These are phyloP conservation scores for Penicillium taxi DNA, from an alignment of 495 filamentous ascomycete genomes.

Conservation along the genomic window DNA sequence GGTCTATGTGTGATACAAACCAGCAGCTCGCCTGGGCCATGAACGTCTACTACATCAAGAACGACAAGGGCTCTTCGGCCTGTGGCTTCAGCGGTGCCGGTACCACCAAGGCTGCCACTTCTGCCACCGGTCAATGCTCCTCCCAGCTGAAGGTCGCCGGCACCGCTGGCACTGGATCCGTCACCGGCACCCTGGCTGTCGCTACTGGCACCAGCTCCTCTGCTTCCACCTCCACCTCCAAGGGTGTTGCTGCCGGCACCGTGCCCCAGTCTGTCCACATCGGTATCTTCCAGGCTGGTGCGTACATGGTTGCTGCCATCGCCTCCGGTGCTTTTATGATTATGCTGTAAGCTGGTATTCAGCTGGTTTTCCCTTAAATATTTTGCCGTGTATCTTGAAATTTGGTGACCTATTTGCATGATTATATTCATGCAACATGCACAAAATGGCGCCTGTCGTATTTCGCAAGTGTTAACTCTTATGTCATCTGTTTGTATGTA, in stretches of 20 bases:
- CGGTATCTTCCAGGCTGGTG: slow-evolving; percentile 57
- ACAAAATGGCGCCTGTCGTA: slow-evolving; percentile 7
- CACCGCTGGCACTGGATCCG: slow-evolving; percentile 58
- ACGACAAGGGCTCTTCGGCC: slow-evolving; percentile 31
- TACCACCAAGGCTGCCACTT: slow-evolving; percentile 35
- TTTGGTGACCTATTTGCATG: slow-evolving; percentile 2
- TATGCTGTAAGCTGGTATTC: slow-evolving; percentile 63
- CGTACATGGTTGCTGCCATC: slow-evolving; percentile 60
- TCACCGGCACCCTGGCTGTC: slow-evolving; percentile 35
- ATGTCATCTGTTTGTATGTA: slow-evolving; percentile 9
- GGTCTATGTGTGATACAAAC: slow-evolving; percentile 73
- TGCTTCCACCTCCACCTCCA: slow-evolving; percentile 31
- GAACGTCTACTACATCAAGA: slow-evolving; percentile 66
- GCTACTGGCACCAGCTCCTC: slow-evolving; percentile 37
- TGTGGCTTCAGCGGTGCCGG: slow-evolving; percentile 74
- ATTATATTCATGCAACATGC: slow-evolving; percentile 4
- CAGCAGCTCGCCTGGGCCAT: slow-evolving; percentile 79
- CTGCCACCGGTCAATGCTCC: slow-evolving; percentile 44
- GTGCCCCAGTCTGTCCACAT: slow-evolving; percentile 50
- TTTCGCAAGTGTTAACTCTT: slow-evolving; percentile 10
- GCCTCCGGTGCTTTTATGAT: slow-evolving; percentile 68
- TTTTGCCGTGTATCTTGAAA: slow-evolving; percentile 3
- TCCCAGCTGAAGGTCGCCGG: slow-evolving; percentile 49
- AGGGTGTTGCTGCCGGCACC: slow-evolving; percentile 32
- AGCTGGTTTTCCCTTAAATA: not conserved